phyloP scores from a whole-genome alignment of 2,329 filamentous ascomycete species.

The Talaromyces sp. region DNA sequence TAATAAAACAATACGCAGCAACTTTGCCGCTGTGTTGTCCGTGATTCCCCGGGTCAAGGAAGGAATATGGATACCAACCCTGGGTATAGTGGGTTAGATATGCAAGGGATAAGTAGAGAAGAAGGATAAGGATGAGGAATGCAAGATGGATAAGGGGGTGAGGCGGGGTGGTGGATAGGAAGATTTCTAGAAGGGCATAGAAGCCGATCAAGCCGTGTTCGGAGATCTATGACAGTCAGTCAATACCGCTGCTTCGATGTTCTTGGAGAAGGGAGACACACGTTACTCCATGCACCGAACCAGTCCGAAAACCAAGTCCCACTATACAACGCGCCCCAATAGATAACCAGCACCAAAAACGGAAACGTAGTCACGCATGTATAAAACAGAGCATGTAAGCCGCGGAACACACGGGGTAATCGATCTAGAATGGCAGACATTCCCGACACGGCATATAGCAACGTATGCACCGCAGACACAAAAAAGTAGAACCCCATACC shows the following conservation, averaged over 20 bases:
- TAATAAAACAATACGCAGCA: slow-evolving; percentile 57
- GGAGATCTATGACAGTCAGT: slow-evolving; percentile 45
- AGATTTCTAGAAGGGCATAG: slow-evolving; percentile 71
- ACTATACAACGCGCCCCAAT: slow-evolving; percentile 59
- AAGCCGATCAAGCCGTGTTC: slow-evolving; percentile 69
- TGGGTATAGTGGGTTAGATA: slow-evolving; percentile 67
- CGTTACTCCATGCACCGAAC: slow-evolving; percentile 53
- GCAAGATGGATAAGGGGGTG: slow-evolving; percentile 62
- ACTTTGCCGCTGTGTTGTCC: slow-evolving; percentile 49
- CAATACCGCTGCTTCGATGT: too few relatives aligned
- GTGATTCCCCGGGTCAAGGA: slow-evolving; percentile 60
- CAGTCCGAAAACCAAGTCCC: slow-evolving; percentile 46
- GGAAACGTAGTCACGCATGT: slow-evolving; percentile 59
- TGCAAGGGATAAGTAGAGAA: slow-evolving; percentile 66
- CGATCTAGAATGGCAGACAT: slow-evolving; percentile 52
- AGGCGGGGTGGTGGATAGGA: slow-evolving; percentile 60
- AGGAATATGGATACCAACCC: slow-evolving; percentile 70
- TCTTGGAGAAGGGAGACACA: neutral
- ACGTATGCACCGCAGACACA: slow-evolving; percentile 62
- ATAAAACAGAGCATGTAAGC: slow-evolving; percentile 61
- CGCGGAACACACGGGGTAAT: slow-evolving; percentile 58
- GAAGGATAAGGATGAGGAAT: slow-evolving; percentile 64
- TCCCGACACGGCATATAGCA: slow-evolving; percentile 56
- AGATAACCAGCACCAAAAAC: slow-evolving; percentile 65
- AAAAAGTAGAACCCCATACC: slow-evolving; percentile 74